Percentiles rank a stretch among this genome's conserved stretches.
These are phyloP conservation scores for Fonsecaea multimorphosa DNA, from an alignment of 2,329 filamentous ascomycete genomes.

Conservation along the genomic window DNA sequence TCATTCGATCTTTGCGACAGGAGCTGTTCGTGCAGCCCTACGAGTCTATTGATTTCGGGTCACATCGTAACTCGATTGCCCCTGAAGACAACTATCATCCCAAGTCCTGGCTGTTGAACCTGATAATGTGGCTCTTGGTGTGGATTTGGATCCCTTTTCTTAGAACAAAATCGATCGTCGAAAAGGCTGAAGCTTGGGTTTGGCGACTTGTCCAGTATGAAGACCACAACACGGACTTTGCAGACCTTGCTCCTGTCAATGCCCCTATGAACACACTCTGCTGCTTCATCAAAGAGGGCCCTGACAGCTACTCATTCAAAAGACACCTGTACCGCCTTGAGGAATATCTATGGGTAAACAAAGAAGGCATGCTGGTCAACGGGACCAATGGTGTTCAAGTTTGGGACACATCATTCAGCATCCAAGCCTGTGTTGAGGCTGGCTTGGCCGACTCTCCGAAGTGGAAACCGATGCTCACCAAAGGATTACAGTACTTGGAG, in stretches of 20 bases:
- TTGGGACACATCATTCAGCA: slow-evolving; percentile 92
- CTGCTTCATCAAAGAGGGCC: slow-evolving; percentile 84
- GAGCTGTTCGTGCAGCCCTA: slow-evolving; percentile 84
- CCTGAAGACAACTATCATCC: slow-evolving; percentile 87
- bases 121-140: slow-evolving; percentile 77
- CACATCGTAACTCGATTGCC: slow-evolving; percentile 81
- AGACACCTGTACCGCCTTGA: slow-evolving; percentile 80
- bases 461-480: slow-evolving; percentile 82
- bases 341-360: slow-evolving; percentile 90
- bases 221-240: slow-evolving; percentile 88
- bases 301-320: slow-evolving; percentile 71
- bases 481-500: slow-evolving; percentile 84
- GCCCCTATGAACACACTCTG: slow-evolving; percentile 86
- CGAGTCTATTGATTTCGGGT: slow-evolving; percentile 75
- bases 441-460: slow-evolving; percentile 77
- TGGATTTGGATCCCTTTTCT: slow-evolving; percentile 82
- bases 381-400: slow-evolving; percentile 98
- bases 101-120: slow-evolving; percentile 81
- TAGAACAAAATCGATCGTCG: slow-evolving; percentile 68
- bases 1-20: slow-evolving; percentile 74
- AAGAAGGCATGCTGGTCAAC: slow-evolving; percentile 91
- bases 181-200: slow-evolving; percentile 77
- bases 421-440: slow-evolving; percentile 80
- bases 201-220: slow-evolving; percentile 88
- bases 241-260: slow-evolving; percentile 86